Percentiles rank a stretch among this genome's conserved stretches.
Conservation (phyloP, 2,329 filamentous ascomycete genomes). For the Bipolaris cookei region DNA sequence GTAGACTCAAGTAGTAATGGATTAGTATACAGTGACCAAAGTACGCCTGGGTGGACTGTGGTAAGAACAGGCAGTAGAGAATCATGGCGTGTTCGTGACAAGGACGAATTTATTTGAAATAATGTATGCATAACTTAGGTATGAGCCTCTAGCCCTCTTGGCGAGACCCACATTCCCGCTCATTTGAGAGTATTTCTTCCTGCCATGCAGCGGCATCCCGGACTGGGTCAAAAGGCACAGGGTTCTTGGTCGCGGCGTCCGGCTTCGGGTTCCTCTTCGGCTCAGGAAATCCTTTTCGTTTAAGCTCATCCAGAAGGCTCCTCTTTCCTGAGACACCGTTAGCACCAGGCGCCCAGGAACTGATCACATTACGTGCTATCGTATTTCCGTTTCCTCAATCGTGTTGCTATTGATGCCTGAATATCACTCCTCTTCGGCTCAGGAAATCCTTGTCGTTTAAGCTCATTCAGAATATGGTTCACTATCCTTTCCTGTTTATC, state of each 20-base stretch:
- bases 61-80: background rate
- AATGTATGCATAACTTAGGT: background rate
- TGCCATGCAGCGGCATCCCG: background rate
- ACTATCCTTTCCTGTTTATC: too few relatives aligned
- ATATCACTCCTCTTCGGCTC: too few relatives aligned
- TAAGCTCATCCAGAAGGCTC: background rate
- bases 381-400: too few relatives aligned
- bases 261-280: too few relatives aligned
- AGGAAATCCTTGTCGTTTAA: too few relatives aligned
- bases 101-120: background rate
- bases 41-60: background rate
- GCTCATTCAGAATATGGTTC: too few relatives aligned
- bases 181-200: too few relatives aligned
- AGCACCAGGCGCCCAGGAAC: background rate
- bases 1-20: background rate
- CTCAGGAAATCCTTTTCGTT: too few relatives aligned
- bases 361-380: background rate
- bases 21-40: background rate
- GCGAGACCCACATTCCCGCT: background rate
- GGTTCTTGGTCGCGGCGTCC: too few relatives aligned
- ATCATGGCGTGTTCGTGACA: constrained; percentile 4
- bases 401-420: too few relatives aligned
- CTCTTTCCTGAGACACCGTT: background rate
- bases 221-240: background rate
- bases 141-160: background rate